Evolutionary conservation across 1,139 yeast genomes (phyloP), one percentile per base, ranked within the genome.

Genomic region (Suhomyces terraborum): DNA sequence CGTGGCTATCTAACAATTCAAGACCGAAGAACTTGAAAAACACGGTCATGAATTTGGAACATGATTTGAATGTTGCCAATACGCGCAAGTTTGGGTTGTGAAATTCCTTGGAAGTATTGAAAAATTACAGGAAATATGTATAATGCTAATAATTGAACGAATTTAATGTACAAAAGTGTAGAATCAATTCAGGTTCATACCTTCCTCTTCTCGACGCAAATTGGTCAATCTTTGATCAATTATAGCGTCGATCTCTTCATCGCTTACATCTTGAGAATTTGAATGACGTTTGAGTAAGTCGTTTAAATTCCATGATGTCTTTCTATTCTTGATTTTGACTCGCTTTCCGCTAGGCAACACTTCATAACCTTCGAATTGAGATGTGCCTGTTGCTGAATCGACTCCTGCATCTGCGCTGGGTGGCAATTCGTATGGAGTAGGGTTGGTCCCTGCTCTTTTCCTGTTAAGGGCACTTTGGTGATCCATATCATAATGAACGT

Each of bases 321-420:
- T 48, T 19, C 46, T 49, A 33, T 59, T 49, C 42, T 73, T 69
- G 35, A 73, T 64, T 51, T 71, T 77, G 32, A 77, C 75, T 38
- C 75, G 60, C 51, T 81, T 81, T 13, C 93, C 93, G 61, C 88
- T 82, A 1, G 93, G 93, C 39, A 84, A 63, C 23, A 79, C 63
- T 51, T 84, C 91, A 40, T 69, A 75, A 52, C 60, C 47, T 18
- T 53, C 52, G 17, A 48, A 6, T 4, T 9, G 50, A 7, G 35
- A 26, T 6, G 29, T 23, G 32, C 59, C 58, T 32, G 49, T 53
- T 36, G 61, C 69, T 12, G 55, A 55, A 6, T 52, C 56, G 3
- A 66, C 78, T 18, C 58, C 52, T 0, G 79, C 73, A 8, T 70
- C 80, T 2, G 77, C 60, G 18, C 79, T 74, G 0, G 84, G 80